Evolutionary conservation across 108 stramenopile genomes (phyloP), one percentile per base, ranked within the genome.

Genomic region (Cyclotella atomus): DNA sequence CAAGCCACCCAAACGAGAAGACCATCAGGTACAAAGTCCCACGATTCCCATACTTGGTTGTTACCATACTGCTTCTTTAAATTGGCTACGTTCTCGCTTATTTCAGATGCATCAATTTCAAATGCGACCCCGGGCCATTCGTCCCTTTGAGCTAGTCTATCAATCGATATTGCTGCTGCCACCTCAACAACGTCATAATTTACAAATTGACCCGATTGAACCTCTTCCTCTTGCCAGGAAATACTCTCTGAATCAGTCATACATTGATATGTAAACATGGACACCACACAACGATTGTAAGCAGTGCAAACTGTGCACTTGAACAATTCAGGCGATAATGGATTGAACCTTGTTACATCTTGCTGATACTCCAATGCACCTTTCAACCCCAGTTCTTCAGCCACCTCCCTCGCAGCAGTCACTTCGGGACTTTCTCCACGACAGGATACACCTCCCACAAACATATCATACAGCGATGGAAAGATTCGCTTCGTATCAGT

Each of bases 1-100:
- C 91, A 93, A 36, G 85, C 83, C 20, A 87, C 80, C 91, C 91
- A 93, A 16, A 93, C 92, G 5, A 93, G 65, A 46, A 93, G 69
- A 19, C 92, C 92, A 67, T 93, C 92, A 0, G 92, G 92, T 45
- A 93, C 92, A 75, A 72, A 93, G 62, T 93, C 88, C 92, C 92
- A 93, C 36, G 73, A 46, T 46, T 81, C 57, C 67, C 63, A 46
- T 49, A 59, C 73, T 19, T 29, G 54, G 3, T 54, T 29, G 30
- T 23, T 65, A 35, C 30, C 33, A 25, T 66, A 38, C 23, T 65
- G 34, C 19, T 29, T 15, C 44, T 53, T 59, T 28, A 70, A 30
- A 34, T 43, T 35, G 2, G 38, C 19, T 6, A 59, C 19, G 27
- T 45, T 60, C 33, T 27, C 45, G 14, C 41, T 38, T 27, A 29